Evolutionary conservation across 805 yeast species (phyloP).

Genomic region (Maudiozyma turicensis): DNA sequence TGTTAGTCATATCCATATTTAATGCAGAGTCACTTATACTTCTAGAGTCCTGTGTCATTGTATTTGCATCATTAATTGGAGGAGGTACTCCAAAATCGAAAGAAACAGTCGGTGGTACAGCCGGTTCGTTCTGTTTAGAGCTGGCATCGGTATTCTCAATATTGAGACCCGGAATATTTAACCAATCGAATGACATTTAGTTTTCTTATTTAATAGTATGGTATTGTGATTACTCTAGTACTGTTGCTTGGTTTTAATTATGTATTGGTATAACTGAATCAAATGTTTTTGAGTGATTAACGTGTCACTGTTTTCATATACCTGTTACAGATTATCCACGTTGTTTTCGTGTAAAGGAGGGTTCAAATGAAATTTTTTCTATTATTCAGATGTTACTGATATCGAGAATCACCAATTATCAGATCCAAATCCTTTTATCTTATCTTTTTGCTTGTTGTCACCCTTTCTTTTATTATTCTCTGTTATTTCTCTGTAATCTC

Average conservation of each 20-base stretch:
- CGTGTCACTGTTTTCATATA: too few species aligned
- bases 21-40: conserved; percentile 6
- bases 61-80: not conserved
- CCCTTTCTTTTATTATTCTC: too few species aligned
- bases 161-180: conserved; percentile 34
- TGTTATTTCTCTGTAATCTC: too few species aligned
- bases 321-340: too few species aligned
- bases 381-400: too few species aligned
- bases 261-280: not conserved
- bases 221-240: not conserved
- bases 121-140: conserved; percentile 1
- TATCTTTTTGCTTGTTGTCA: too few species aligned
- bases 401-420: too few species aligned
- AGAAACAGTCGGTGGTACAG: conserved; percentile 41
- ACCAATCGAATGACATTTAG: conserved; percentile 43
- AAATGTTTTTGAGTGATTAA: too few species aligned
- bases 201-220: too few species aligned
- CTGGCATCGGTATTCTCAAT: conserved; percentile 14
- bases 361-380: too few species aligned
- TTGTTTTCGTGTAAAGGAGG: too few species aligned
- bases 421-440: too few species aligned
- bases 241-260: not conserved
- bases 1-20: not conserved
- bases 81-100: conserved; percentile 31
- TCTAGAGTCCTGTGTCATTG: not conserved